Evolutionary conservation across 352 stramenopile species (phyloP).

Genomic region (Phytophthora parvispora): DNA sequence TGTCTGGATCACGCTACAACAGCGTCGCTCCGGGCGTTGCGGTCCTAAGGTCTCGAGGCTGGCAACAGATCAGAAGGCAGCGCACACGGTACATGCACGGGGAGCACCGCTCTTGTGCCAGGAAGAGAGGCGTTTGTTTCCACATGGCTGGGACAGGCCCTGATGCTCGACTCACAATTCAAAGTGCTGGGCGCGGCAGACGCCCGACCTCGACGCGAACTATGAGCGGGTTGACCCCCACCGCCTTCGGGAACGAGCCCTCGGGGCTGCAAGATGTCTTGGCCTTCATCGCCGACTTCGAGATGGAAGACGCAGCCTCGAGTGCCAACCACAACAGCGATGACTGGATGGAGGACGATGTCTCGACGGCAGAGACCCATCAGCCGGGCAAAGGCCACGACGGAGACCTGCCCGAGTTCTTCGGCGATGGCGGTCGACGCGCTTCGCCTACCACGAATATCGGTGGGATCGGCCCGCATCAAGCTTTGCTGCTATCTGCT

Average conservation of each 20-base stretch:
- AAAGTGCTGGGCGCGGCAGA: slow-evolving; percentile 16
- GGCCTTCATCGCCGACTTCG: slow-evolving; percentile 41
- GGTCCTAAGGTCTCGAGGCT: slow-evolving; percentile 6
- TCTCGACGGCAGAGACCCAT: neutral
- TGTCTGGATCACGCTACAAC: neutral
- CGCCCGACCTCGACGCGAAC: neutral
- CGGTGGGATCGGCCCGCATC: neutral
- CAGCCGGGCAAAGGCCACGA: neutral
- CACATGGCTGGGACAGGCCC: slow-evolving; percentile 27
- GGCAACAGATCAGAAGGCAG: slow-evolving; percentile 15
- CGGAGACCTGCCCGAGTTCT: slow-evolving; percentile 8
- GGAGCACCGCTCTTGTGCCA: neutral
- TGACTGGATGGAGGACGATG: slow-evolving; percentile 13
- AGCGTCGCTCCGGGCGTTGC: neutral
- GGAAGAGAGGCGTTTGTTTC: slow-evolving; percentile 8
- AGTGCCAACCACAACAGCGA: slow-evolving; percentile 6
- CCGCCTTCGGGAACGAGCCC: slow-evolving; percentile 10
- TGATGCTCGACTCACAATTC: slow-evolving; percentile 16
- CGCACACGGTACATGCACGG: slow-evolving; percentile 2
- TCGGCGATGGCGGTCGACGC: neutral
- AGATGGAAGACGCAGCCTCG: slow-evolving; percentile 27
- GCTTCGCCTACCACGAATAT: neutral
- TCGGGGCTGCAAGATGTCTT: slow-evolving; percentile 35
- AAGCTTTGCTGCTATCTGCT: neutral
- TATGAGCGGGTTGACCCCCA: slow-evolving; percentile 31